A percentile compares a stretch with the other conserved stretches of the same genome.
phyloP scores from a whole-genome alignment of 2,329 filamentous ascomycete species.

The Immersiporthe knoxdaviesiana region DNA sequence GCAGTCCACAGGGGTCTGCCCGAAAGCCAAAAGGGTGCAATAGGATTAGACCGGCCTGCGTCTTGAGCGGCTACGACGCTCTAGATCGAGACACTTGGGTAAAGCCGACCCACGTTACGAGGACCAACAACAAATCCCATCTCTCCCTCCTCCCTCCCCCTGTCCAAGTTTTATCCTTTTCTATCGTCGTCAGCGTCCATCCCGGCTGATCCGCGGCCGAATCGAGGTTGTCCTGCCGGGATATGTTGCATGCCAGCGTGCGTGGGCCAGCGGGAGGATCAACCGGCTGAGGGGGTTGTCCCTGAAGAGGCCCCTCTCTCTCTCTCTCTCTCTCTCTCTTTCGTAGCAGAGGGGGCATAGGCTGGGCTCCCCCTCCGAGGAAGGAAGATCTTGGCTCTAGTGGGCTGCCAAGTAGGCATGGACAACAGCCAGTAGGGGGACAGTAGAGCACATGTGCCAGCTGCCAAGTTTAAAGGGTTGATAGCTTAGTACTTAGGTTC shows the following conservation, averaged over 20 bases:
- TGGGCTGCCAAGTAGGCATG: slow-evolving; percentile 24
- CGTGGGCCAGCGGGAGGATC: slow-evolving; percentile 14
- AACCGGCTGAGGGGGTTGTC: slow-evolving; percentile 2
- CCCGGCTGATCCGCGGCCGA: slow-evolving; percentile 18
- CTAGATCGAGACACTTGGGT: slow-evolving; percentile 13
- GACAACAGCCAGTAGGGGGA: slow-evolving; percentile 14
- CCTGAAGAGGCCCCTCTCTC: background rate
- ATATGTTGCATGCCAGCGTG: background rate
- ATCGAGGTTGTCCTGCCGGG: slow-evolving; percentile 9
- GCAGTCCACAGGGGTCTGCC: slow-evolving; percentile 14
- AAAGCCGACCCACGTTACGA: background rate
- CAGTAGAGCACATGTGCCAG: background rate
- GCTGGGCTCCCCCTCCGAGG: slow-evolving; percentile 8
- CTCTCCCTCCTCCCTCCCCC: too few relatives aligned
- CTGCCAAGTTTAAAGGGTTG: slow-evolving; percentile 8
- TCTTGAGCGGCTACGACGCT: slow-evolving; percentile 25
- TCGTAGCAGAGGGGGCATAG: too few relatives aligned
- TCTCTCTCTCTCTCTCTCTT: too few relatives aligned
- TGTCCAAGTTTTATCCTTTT: background rate
- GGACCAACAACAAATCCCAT: slow-evolving; percentile 13
- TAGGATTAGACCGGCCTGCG: slow-evolving; percentile 18
- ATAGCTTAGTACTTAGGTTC: too few relatives aligned
- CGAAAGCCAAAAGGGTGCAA: slow-evolving; percentile 11
- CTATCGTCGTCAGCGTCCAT: slow-evolving; percentile 13
- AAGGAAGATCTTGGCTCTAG: slow-evolving; percentile 22